A percentile compares a stretch with the other conserved stretches of the same genome.
phyloP scores from a whole-genome alignment of 2,329 filamentous ascomycete species.

The Fragosphaeria purpurea region DNA sequence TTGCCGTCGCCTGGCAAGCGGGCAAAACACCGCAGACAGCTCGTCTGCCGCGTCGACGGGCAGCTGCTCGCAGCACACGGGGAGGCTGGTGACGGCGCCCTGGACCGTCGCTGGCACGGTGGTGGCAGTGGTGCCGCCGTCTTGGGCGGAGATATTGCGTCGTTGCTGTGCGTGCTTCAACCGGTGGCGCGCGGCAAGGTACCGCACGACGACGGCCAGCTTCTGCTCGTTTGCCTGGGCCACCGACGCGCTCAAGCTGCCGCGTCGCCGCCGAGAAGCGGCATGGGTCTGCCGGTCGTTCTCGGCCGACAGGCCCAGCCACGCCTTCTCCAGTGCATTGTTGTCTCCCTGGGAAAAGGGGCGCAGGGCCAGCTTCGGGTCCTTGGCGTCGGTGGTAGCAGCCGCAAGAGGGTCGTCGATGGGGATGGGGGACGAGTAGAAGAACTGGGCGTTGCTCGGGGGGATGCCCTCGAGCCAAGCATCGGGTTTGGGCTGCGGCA shows the following conservation, averaged over 20 bases:
- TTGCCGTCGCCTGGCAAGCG: conserved; percentile 32
- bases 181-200: conserved; percentile 36
- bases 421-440: conserved; percentile 71
- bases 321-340: conserved; percentile 66
- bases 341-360: conserved; percentile 77
- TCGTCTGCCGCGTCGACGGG: conserved; percentile 36
- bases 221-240: conserved; percentile 26
- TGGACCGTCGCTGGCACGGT: conserved; percentile 4
- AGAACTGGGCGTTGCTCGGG: conserved; percentile 62
- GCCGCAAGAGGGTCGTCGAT: conserved; percentile 84
- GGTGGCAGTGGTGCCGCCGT: conserved; percentile 21
- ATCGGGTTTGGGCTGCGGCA: conserved; percentile 27
- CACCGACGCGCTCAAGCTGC: conserved; percentile 21
- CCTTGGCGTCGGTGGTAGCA: conserved; percentile 21
- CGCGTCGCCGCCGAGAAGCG: conserved; percentile 23
- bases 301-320: conserved; percentile 50
- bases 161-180: conserved; percentile 29
- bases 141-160: conserved; percentile 16
- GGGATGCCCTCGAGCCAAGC: conserved; percentile 40
- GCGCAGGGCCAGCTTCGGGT: conserved; percentile 51
- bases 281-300: conserved; percentile 38
- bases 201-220: conserved; percentile 28
- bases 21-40: conserved; percentile 40
- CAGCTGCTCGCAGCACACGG: conserved; percentile 40
- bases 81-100: conserved; percentile 13